phyloP scores from a whole-genome alignment of 805 yeast genomes.

The Yarrowia sp. region DNA sequence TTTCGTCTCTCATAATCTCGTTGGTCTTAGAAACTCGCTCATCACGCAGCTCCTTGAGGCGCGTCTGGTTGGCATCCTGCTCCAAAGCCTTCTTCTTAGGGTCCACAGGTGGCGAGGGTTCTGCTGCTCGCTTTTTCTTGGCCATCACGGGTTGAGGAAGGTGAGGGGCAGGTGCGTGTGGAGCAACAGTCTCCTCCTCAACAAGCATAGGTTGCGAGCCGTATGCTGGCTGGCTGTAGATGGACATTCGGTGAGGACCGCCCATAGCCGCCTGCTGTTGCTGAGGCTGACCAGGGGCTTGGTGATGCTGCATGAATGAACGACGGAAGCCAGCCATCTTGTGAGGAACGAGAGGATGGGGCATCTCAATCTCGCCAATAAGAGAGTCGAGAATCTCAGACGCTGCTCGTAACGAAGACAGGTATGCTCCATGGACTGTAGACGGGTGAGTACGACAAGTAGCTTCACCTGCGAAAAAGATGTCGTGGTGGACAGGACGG shows the following conservation, averaged over 20 bases:
- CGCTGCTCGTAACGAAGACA: slow-evolving; percentile 55
- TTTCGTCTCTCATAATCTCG: slow-evolving; percentile 50
- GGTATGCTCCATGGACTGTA: slow-evolving; percentile 55
- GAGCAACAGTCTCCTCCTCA: slow-evolving; percentile 14
- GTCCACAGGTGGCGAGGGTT: slow-evolving; percentile 30
- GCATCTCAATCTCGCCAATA: slow-evolving; percentile 53
- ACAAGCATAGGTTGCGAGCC: slow-evolving; percentile 32
- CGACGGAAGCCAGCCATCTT: slow-evolving; percentile 32
- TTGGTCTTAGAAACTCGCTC: slow-evolving; percentile 47
- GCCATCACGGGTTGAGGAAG: slow-evolving; percentile 21
- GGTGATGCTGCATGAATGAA: slow-evolving; percentile 26
- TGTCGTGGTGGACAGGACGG: slow-evolving; percentile 50
- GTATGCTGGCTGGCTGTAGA: slow-evolving; percentile 11
- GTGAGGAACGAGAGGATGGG: slow-evolving; percentile 49
- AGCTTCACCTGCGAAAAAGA: slow-evolving; percentile 56
- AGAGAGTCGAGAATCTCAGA: slow-evolving; percentile 52
- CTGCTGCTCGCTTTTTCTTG: slow-evolving; percentile 26
- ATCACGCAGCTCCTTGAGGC: slow-evolving; percentile 46
- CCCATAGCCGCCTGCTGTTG: slow-evolving; percentile 16
- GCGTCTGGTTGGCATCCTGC: slow-evolving; percentile 42
- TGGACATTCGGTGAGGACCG: slow-evolving; percentile 22
- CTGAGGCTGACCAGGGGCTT: background rate
- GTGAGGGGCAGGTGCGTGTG: slow-evolving; percentile 10
- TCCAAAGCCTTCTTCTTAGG: slow-evolving; percentile 24
- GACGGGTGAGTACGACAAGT: slow-evolving; percentile 54